Base-by-base conservation (phyloP, 257 asterid species). In the Agastache rugosa region DNA sequence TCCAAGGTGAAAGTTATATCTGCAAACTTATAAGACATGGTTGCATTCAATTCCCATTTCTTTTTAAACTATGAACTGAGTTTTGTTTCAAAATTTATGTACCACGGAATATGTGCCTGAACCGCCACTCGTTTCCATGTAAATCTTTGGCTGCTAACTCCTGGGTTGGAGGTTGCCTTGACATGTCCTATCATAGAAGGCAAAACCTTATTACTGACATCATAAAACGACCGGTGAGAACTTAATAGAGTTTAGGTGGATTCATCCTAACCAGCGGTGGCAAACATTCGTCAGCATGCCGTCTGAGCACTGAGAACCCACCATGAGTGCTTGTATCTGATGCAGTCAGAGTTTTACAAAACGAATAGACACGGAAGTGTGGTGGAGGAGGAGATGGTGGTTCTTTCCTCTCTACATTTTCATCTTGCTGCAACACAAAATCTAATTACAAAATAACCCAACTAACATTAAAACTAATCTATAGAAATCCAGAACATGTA, bases 251-350 rank as follows among this genome's bases (percentile, higher is more conserved):
- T 48, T 56, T 17, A 62, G 63, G 23, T 29, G 29, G 20, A 67
- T 39, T 72, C 50, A 19, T 75, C 41, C 96, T 79, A 80, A 93
- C 97, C 93, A 93, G 83, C 23, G 89, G 97, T 31, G 98, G 98
- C 3, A 93, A 90, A 65, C 98, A 93, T 73, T 93, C 98, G 80
- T 93, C 97, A 23, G 98, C 98, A 85, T 93, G 98, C 31, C 97
- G 88, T 70, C 97, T 88, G 78, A 93, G 84, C 45, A 93, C 98
- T 0, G 98, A 93, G 81, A 93, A 93, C 12, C 98, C 98, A 8
- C 98, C 98, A 78, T 93, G 98, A 70, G 98, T 93, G 82, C 98
- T 93, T 1, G 98, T 93, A 79, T 93, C 98, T 0, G 98, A 93
- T 20, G 98, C 97, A 63, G 98, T 93, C 34, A 93, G 95, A 25